These are phyloP conservation scores for Candida palmyrensis DNA, from an alignment of 805 yeast species.

Conservation along the genomic window DNA sequence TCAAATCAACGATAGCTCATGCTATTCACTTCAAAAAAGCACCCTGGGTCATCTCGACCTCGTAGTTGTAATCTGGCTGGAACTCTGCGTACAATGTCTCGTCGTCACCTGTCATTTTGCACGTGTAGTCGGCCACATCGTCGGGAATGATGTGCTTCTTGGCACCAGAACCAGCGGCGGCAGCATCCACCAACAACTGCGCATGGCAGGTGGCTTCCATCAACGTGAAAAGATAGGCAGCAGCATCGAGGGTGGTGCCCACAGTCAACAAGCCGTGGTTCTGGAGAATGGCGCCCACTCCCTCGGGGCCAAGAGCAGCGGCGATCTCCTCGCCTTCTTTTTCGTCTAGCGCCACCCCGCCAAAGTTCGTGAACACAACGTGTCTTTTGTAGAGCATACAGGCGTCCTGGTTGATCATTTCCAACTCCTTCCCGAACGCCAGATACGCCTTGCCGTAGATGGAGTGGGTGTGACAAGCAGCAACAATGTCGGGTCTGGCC, in stretches of 20 bases:
- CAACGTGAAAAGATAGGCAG: slow-evolving; percentile 58
- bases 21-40: slow-evolving; percentile 16
- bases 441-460: slow-evolving; percentile 35
- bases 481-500: slow-evolving; percentile 34
- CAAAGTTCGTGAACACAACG: slow-evolving; percentile 20
- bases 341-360: slow-evolving; percentile 23
- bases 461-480: slow-evolving; percentile 40
- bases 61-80: slow-evolving; percentile 60
- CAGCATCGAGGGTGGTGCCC: slow-evolving; percentile 69
- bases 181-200: slow-evolving; percentile 56
- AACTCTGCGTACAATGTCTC: slow-evolving; percentile 68
- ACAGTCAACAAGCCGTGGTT: slow-evolving; percentile 73
- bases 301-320: slow-evolving; percentile 48
- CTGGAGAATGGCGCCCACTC: slow-evolving; percentile 55
- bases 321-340: slow-evolving; percentile 62
- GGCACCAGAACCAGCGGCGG: slow-evolving; percentile 5
- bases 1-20: too few relatives aligned
- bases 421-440: slow-evolving; percentile 30
- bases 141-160: slow-evolving; percentile 11
- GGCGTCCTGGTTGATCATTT: slow-evolving; percentile 26
- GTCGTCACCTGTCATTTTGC: slow-evolving; percentile 54
- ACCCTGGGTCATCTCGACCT: slow-evolving; percentile 14
- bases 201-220: slow-evolving; percentile 63
- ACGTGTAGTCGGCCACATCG: slow-evolving; percentile 52
- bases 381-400: slow-evolving; percentile 23